Conservation (phyloP, 257 asterid species). For the Fraxinus cuspidata region DNA sequence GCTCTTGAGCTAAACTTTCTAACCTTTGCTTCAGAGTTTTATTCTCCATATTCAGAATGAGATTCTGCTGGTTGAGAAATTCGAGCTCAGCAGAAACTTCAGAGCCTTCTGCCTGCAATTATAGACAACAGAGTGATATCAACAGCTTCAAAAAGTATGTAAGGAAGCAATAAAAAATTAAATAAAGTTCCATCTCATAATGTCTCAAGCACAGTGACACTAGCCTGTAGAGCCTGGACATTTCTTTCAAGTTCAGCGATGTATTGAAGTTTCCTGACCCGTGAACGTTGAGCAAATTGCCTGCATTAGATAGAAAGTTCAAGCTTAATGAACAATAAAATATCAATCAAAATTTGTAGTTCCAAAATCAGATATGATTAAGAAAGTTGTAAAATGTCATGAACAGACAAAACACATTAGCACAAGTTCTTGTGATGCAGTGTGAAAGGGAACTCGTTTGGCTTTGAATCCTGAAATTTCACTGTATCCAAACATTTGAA, state of each 20-base stretch:
- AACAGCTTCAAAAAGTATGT: conserved; percentile 9
- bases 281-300: conserved; percentile 84
- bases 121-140: conserved; percentile 7
- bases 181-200: background rate
- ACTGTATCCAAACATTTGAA: background rate
- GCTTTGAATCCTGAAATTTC: background rate
- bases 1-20: conserved; percentile 76
- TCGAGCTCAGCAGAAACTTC: conserved; percentile 75
- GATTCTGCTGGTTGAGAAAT: conserved; percentile 74
- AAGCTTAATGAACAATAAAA: conserved; percentile 19
- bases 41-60: conserved; percentile 78
- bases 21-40: conserved; percentile 73
- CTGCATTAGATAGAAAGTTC: conserved; percentile 38
- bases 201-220: conserved; percentile 20
- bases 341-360: background rate
- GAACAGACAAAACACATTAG: background rate
- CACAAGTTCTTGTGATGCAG: background rate
- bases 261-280: conserved; percentile 79
- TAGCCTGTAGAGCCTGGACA: conserved; percentile 74
- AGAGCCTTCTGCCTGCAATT: conserved; percentile 65
- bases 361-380: background rate
- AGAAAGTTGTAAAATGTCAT: background rate
- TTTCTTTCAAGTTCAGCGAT: conserved; percentile 83
- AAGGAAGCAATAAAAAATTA: background rate
- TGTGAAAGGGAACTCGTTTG: no score